Conservation (phyloP, 1,139 yeast genomes). For the Candida tropicalis region DNA sequence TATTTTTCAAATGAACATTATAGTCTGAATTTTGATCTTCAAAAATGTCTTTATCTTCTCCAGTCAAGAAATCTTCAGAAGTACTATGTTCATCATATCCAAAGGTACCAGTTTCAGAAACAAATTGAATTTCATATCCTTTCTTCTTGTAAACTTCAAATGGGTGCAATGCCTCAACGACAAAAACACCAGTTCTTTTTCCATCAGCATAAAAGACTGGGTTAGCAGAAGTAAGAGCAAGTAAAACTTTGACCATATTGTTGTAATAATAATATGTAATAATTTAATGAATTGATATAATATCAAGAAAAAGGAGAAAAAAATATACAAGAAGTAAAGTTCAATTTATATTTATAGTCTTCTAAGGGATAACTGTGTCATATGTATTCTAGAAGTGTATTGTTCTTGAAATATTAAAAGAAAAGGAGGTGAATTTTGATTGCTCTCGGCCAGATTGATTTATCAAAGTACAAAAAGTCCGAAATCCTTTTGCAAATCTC, state of each 20-base stretch:
- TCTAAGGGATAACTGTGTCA: too few relatives aligned
- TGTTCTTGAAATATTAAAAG: too few relatives aligned
- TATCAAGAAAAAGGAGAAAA: too few relatives aligned
- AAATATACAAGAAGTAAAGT: too few relatives aligned
- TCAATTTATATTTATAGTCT: too few relatives aligned
- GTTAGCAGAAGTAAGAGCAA: constrained; percentile 54
- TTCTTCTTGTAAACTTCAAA: constrained; percentile 45
- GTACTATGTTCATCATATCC: constrained; percentile 60
- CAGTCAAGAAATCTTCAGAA: constrained; percentile 39
- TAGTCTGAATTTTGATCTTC: constrained; percentile 43
- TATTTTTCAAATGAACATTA: constrained; percentile 31
- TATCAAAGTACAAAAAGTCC: too few relatives aligned
- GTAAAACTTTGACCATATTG: constrained; percentile 37
- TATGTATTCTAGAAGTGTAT: too few relatives aligned
- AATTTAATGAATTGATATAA: too few relatives aligned
- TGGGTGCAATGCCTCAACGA: constrained; percentile 61
- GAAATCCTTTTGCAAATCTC: too few relatives aligned
- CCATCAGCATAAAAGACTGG: constrained; percentile 59
- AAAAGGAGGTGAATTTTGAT: too few relatives aligned
- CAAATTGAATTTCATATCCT: constrained; percentile 56
- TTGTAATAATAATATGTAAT: neutral
- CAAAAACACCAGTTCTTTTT: constrained; percentile 56
- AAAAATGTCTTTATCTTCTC: constrained; percentile 41
- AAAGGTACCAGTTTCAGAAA: constrained; percentile 57
- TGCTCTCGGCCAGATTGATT: too few relatives aligned